A percentile compares a stretch with the other conserved stretches of the same genome.
These are phyloP conservation scores for Penicillium egyptiacum DNA, from an alignment of 495 filamentous ascomycete species.

Conservation along the genomic window DNA sequence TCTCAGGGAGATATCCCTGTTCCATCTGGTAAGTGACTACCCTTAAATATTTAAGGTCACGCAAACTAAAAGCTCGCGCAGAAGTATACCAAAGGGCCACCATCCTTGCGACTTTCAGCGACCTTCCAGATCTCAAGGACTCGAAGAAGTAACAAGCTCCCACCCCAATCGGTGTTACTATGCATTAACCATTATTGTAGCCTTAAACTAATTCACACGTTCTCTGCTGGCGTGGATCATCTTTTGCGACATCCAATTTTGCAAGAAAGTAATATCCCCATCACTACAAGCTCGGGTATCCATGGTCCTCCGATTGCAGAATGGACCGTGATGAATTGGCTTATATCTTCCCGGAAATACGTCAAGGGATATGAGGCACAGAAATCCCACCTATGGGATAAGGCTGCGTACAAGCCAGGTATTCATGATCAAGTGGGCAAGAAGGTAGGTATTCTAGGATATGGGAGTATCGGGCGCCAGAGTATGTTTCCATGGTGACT, in stretches of 20 bases:
- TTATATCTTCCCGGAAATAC: constrained; percentile 57
- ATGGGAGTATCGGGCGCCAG: constrained; percentile 81
- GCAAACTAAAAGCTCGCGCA: background rate
- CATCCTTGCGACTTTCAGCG: constrained; percentile 58
- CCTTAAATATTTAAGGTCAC: background rate
- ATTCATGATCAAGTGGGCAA: constrained; percentile 54
- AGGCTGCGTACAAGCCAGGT: constrained; percentile 15
- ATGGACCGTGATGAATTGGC: constrained; percentile 62
- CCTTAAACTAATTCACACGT: constrained; percentile 70
- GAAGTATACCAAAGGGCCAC: constrained; percentile 62
- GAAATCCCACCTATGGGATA: constrained; percentile 41
- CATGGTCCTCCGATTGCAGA: constrained; percentile 85
- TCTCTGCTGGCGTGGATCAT: constrained; percentile 74
- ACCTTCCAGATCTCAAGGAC: constrained; percentile 47
- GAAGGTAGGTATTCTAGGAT: constrained; percentile 74
- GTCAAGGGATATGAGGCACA: constrained; percentile 45
- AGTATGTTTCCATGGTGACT: constrained; percentile 25
- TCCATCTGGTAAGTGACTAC: constrained; percentile 18
- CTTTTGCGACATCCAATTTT: constrained; percentile 62
- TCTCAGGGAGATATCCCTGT: constrained; percentile 14
- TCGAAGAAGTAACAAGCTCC: constrained; percentile 13
- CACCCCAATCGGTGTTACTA: background rate
- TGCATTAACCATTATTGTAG: constrained; percentile 32
- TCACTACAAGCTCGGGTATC: constrained; percentile 74
- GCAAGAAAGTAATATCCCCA: constrained; percentile 58